These are phyloP conservation scores for Boletus tomentosulus DNA, from an alignment of 768 basidiomycete species.

Conservation along the genomic window DNA sequence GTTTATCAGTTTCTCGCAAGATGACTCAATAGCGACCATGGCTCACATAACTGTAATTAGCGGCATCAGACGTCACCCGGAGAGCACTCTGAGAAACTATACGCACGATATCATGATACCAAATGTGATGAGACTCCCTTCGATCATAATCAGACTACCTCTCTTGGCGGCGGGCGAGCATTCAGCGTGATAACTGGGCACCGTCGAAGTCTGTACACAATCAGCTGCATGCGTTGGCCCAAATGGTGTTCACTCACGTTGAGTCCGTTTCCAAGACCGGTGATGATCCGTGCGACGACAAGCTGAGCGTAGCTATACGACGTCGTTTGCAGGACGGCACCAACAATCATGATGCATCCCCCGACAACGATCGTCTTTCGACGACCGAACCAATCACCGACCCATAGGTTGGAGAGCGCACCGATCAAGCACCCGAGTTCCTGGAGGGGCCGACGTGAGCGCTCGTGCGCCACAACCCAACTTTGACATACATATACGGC, in stretches of 20 bases:
- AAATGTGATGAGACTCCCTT: constrained; percentile 59
- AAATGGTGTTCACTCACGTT: constrained; percentile 36
- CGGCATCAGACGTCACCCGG: not conserved
- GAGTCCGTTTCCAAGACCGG: constrained; percentile 63
- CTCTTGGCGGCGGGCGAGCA: constrained; percentile 56
- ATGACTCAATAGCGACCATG: not conserved
- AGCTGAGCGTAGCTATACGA: constrained; percentile 58
- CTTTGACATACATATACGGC: constrained; percentile 47
- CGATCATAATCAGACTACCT: constrained; percentile 62
- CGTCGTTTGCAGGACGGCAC: constrained; percentile 56
- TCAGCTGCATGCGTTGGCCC: not conserved
- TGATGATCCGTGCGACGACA: constrained; percentile 55
- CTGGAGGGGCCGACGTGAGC: constrained; percentile 24
- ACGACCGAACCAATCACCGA: constrained; percentile 58
- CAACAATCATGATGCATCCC: constrained; percentile 56
- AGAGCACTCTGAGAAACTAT: not conserved
- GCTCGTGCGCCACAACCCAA: not conserved
- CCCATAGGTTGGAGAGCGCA: constrained; percentile 57
- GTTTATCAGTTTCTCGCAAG: constrained; percentile 1
- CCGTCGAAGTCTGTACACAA: constrained; percentile 52
- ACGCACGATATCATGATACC: constrained; percentile 62
- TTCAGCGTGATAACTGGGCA: constrained; percentile 63
- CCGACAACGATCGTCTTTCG: constrained; percentile 56
- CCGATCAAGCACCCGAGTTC: constrained; percentile 65
- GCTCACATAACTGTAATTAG: constrained; percentile 20